Base-by-base conservation (phyloP, 2,329 filamentous ascomycete species). In the Aspergillus brasiliensis region DNA sequence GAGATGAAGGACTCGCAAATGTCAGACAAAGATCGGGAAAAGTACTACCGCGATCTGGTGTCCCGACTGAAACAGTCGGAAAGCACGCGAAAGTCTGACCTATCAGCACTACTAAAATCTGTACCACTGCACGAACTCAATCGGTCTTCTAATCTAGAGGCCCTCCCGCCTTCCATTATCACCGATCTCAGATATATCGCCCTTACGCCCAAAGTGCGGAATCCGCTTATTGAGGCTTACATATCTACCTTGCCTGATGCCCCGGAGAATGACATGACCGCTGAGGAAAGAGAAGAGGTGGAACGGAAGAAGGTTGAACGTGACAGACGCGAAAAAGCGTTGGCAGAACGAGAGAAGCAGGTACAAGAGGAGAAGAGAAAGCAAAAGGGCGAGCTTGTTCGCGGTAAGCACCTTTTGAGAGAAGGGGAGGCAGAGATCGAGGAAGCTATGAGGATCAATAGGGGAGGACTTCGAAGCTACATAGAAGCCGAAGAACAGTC, bases 1-100 rank as follows among this genome's bases (percentile, higher is more conserved):
- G 84, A 88, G 55, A 92, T 99, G 90, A 80, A 75, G 58, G 76
- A 79, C 56, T 68, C 69, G 5, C 71, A 77, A 17, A 62, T 82
- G 46, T 73, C 74, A 21, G 80, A 82, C 61, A 82, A 79, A 62
- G 80, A 82, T 55, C 75, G 79, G 5, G 80, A 82, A 63, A 82
- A 81, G 62, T 71, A 75, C 61, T 82, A 82, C 62, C 75, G 80
- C 4, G 80, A 82, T 17, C 73, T 81, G 57, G 77, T 82, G 21
- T 71, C 74, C 19, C 75, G 78, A 42, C 63, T 82, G 52, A 82
- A 82, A 62, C 69, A 76, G n/a, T 70, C 78, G 7, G 80, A 82
- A 58, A 75, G 72, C 59, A 78, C 73, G 5, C 70, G 78, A 56
- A 80, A 80, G 63, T 80, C 79, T 19, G 80, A 82, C 28, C 68